A percentile compares a stretch with the other conserved stretches of the same genome.
These are phyloP conservation scores for Boletus holoroseus DNA, from an alignment of 1,284 basidiomycete species.

Conservation along the genomic window DNA sequence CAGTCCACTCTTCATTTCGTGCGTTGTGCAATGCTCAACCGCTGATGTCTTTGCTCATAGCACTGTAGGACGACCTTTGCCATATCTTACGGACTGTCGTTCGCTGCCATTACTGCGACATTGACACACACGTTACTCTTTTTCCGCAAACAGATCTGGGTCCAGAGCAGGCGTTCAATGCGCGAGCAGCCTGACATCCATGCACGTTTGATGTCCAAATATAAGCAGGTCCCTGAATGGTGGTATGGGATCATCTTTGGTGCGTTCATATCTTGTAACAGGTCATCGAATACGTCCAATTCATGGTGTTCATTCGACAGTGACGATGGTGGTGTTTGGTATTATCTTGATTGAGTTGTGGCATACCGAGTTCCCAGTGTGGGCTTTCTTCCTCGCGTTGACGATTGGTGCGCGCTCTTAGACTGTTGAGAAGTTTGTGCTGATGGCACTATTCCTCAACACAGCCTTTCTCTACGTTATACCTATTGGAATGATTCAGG, in stretches of 20 bases:
- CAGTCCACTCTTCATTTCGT: conserved; percentile 80
- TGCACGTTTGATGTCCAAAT: conserved; percentile 65
- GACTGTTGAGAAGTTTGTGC: neutral
- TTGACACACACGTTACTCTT: conserved; percentile 65
- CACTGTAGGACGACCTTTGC: conserved; percentile 43
- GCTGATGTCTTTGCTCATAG: neutral
- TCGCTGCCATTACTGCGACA: conserved; percentile 64
- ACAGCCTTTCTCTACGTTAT: conserved; percentile 46
- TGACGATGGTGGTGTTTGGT: conserved; percentile 51
- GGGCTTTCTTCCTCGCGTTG: conserved; percentile 43
- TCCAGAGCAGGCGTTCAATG: conserved; percentile 47
- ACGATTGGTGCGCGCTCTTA: conserved; percentile 22
- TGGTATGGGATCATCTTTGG: conserved; percentile 52
- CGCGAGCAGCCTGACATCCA: conserved; percentile 72
- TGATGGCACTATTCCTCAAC: neutral
- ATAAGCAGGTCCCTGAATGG: conserved; percentile 71
- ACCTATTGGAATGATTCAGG: conserved; percentile 43
- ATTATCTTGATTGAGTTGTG: conserved; percentile 55
- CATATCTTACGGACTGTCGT: conserved; percentile 64
- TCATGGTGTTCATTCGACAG: conserved; percentile 8
- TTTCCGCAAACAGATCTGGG: conserved; percentile 63
- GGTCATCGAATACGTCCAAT: neutral
- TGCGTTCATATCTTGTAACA: neutral
- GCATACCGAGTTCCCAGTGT: conserved; percentile 53
- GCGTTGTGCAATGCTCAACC: conserved; percentile 12